Percentiles rank a stretch among this genome's conserved stretches.
These are phyloP conservation scores for Diaporthe citrichinensis DNA, from an alignment of 2,329 filamentous ascomycete species.

Conservation along the genomic window DNA sequence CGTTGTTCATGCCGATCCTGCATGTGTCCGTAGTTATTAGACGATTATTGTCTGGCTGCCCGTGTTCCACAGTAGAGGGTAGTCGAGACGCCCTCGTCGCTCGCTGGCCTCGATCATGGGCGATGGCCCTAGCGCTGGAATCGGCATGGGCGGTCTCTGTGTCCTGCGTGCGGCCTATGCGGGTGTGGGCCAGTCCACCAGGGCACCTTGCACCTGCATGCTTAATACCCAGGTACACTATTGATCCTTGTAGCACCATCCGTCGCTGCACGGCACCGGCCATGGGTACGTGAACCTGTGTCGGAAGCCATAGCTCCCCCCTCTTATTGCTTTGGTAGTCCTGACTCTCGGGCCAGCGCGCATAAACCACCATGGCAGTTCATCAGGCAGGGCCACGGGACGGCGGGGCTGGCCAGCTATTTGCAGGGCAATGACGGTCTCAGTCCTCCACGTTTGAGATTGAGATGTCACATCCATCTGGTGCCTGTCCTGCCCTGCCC, in stretches of 20 bases:
- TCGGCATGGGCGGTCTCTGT: constrained; percentile 3
- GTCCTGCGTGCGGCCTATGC: constrained; percentile 14
- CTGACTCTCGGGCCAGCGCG: constrained; percentile 25
- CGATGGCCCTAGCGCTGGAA: constrained; percentile 12
- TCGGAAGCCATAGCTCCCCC: constrained; percentile 18
- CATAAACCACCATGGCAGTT: constrained; percentile 29
- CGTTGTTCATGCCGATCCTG: constrained; percentile 35
- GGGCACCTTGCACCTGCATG: not conserved
- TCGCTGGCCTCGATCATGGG: not conserved
- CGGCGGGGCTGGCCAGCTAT: constrained; percentile 9
- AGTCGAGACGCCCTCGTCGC: not conserved
- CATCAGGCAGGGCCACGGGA: not conserved
- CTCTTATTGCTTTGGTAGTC: constrained; percentile 18
- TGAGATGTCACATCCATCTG: constrained; percentile 19
- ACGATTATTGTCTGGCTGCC: constrained; percentile 8
- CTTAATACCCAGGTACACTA: not conserved
- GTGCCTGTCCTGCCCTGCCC: not conserved
- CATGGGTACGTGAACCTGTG: constrained; percentile 18
- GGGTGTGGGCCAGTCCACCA: constrained; percentile 1
- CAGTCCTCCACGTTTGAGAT: constrained; percentile 33
- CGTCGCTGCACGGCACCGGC: not conserved
- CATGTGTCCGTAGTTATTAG: constrained; percentile 17
- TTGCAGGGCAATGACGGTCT: constrained; percentile 27
- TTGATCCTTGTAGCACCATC: constrained; percentile 10
- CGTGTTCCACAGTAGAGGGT: not conserved